Evolutionary conservation across 2,329 filamentous ascomycete genomes (phyloP), one percentile per base, ranked within the genome.

Genomic region (Pseudogymnoascus sp.): DNA sequence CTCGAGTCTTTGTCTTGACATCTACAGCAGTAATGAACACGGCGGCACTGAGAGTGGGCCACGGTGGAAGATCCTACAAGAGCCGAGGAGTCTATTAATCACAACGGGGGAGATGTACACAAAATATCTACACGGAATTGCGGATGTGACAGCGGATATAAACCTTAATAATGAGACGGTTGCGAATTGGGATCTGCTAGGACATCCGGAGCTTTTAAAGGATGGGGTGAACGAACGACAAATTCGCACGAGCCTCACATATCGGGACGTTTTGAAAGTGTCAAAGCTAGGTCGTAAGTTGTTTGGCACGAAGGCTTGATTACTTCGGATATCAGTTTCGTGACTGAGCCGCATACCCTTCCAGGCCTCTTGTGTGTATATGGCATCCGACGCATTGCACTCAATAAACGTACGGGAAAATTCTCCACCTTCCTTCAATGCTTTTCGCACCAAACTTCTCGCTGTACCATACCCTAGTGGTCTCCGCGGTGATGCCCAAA

Each of bases 231-330:
- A 84, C 71, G 70, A 78, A 61, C 82, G 90, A 44, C 74, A 77
- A 47, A 86, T 80, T 10, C 82, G 90, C 63, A 84, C 86, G 26
- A 93, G 90, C 75, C 77, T 93, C 67, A 95, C 90, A 1, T 93
- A 89, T 76, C 82, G 93, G 67, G 93, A 97, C 77, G 93, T 97
- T 42, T 77, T 93, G 68, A 90, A 88, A 71, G 89, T 96, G 16
- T 88, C 88, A 6, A 90, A 86, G 68, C 75, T 91, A 21, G 89
- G 88, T 29, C 85, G 79, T 72, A 90, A 86, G 69, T 76, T 56
- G 26, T 56, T 56, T 56, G 61, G 61, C 13, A 62, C 14, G 26
- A 44, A 56, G 50, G 50, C 50, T 56, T 56, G 50, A 56, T 56
- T n/a, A 19, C 50, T 13, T 33, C 3, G 2, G 29, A 7, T 56